Conservation (phyloP, 176 grass and related monocot genomes). For the Zea luxurians region DNA sequence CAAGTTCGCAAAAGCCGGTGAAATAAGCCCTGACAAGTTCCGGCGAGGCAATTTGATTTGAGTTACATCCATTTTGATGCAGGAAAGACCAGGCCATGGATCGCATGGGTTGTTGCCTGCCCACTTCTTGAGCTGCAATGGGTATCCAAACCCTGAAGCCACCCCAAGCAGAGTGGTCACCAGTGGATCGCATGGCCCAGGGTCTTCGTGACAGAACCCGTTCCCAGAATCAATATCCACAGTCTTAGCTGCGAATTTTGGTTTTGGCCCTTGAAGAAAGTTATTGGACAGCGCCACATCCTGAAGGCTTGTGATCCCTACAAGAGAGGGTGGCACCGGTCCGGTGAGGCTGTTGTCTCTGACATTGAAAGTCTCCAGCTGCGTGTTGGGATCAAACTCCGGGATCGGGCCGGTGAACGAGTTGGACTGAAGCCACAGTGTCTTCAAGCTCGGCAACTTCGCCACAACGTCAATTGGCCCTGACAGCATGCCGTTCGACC, state of each 20-base stretch:
- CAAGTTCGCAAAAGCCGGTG: slow-evolving; percentile 64
- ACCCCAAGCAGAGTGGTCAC: slow-evolving; percentile 64
- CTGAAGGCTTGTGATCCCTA: slow-evolving; percentile 32
- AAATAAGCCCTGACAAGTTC: slow-evolving; percentile 70
- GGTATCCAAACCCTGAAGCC: slow-evolving; percentile 75
- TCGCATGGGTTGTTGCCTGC: slow-evolving; percentile 60
- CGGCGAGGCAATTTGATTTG: slow-evolving; percentile 55
- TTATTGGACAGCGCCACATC: slow-evolving; percentile 68
- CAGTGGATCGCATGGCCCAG: slow-evolving; percentile 51
- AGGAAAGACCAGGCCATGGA: slow-evolving; percentile 59
- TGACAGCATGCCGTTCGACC: slow-evolving; percentile 47
- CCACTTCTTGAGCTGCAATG: slow-evolving; percentile 56
- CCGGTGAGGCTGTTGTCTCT: slow-evolving; percentile 79
- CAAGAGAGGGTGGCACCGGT: slow-evolving; percentile 56
- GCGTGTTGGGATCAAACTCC: slow-evolving; percentile 43
- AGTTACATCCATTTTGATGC: slow-evolving; percentile 35
- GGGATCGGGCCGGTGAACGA: slow-evolving; percentile 73
- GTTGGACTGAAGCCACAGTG: slow-evolving; percentile 79
- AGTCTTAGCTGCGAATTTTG: slow-evolving; percentile 22
- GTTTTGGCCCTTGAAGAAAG: slow-evolving; percentile 68
- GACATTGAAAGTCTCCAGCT: slow-evolving; percentile 63
- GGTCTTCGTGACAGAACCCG: slow-evolving; percentile 46
- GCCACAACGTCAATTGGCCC: slow-evolving; percentile 63
- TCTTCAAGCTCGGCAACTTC: slow-evolving; percentile 49
- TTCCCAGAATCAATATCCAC: slow-evolving; percentile 58